Evolutionary conservation across 2,329 filamentous ascomycete genomes (phyloP), one percentile per base, ranked within the genome.

Genomic region (Xylariaceae sp.): DNA sequence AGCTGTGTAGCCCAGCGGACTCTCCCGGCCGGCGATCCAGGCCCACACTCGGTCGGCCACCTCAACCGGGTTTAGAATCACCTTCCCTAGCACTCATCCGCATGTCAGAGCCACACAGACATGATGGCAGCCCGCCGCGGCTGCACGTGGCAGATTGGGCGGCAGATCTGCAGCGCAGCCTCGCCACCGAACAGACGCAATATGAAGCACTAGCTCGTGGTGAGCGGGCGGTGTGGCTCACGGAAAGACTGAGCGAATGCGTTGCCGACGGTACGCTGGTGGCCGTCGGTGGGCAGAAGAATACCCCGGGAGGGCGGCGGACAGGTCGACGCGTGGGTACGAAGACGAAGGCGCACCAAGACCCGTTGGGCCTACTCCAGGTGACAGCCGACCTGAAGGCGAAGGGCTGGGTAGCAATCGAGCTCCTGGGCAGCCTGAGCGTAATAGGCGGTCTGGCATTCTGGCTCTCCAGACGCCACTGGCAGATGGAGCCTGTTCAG

Each of bases 101-200:
- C 36, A 65, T 82, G 5, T 34, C 64, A 12, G 5, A 19, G 16
- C 9, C 71, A 31, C 49, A 59, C 40, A 47, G 53, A 35, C 49
- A 51, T 19, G 55, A 61, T 18, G 53, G 58, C 31, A 47, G 51
- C 7, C 47, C 57, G 10, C 55, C 58, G 2, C 61, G 58, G 33
- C 68, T 90, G n/a, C 71, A 80, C 5, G 67, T 93, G 13, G 83
- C 80, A 2, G 83, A 82, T 51, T 94, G 87, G 87, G 86, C 87
- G 1, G 72, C 77, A 6, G 83, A 92, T 47, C 66, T 94, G 0
- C 85, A 93, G 53, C 75, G 77, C 36, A 86, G 81, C 49, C 64
- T 92, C 2, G 72, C 77, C 18, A 80, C 80, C 37, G 86, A 92
- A 54, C 72, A 78, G n/a, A 72, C 75, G 18, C 65, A 76, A 44